Percentiles rank a stretch among this genome's conserved stretches.
phyloP scores from a whole-genome alignment of 2,329 filamentous ascomycete genomes.

The Penicillium sp. region DNA sequence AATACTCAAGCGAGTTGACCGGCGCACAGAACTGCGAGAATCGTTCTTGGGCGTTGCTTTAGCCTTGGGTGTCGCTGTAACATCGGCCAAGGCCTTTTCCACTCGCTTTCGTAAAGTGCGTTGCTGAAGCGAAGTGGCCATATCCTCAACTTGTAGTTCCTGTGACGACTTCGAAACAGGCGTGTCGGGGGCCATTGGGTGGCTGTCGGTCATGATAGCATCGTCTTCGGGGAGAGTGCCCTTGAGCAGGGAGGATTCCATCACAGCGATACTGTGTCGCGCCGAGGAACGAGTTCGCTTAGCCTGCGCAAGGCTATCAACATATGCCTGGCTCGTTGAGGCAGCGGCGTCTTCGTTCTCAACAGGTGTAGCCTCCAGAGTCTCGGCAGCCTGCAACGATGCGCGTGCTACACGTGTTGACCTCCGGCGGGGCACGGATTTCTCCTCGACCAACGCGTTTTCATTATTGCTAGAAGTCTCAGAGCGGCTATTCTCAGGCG shows the following conservation, averaged over 20 bases:
- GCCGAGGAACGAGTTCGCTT: slow-evolving; percentile 43
- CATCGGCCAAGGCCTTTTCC: slow-evolving; percentile 34
- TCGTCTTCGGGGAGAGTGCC: slow-evolving; percentile 29
- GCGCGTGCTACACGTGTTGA: slow-evolving; percentile 48
- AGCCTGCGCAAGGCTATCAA: slow-evolving; percentile 43
- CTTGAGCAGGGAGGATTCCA: slow-evolving; percentile 41
- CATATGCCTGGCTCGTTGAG: slow-evolving; percentile 35
- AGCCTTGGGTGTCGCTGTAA: slow-evolving; percentile 30
- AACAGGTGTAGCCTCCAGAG: slow-evolving; percentile 32
- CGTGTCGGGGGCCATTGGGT: slow-evolving; percentile 38
- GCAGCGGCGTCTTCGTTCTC: slow-evolving; percentile 28
- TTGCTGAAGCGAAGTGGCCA: slow-evolving; percentile 33
- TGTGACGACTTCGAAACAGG: slow-evolving; percentile 42
- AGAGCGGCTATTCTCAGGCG: slow-evolving; percentile 49
- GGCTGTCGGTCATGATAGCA: slow-evolving; percentile 29
- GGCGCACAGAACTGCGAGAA: slow-evolving; percentile 38
- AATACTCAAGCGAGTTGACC: slow-evolving; percentile 50
- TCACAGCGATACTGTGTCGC: slow-evolving; percentile 47
- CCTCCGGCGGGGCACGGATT: slow-evolving; percentile 35
- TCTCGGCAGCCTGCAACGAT: slow-evolving; percentile 39
- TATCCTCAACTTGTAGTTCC: slow-evolving; percentile 30
- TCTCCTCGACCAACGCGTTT: slow-evolving; percentile 41
- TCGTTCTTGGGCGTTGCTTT: slow-evolving; percentile 30
- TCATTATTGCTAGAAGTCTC: slow-evolving; percentile 48
- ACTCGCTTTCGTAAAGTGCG: slow-evolving; percentile 39